Percentiles rank a stretch among this genome's conserved stretches.
Evolutionary conservation across 805 yeast species (phyloP).

Genomic region (Cyberlindnera japonica): DNA sequence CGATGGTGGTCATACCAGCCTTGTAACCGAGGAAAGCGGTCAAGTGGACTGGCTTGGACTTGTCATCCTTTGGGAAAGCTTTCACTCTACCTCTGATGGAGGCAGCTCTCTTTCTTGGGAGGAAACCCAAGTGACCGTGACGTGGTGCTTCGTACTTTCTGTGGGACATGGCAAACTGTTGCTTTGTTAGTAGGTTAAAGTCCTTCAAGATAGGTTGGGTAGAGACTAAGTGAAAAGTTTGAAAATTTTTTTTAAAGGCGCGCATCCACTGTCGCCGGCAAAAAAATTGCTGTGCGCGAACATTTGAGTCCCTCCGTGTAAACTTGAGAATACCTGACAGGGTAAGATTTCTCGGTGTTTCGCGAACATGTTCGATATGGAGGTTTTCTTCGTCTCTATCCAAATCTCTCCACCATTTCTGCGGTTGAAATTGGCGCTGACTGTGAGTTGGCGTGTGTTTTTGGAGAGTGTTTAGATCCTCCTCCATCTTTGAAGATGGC

Average conservation of each 20-base stretch:
- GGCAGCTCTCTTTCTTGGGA: slow-evolving; percentile 99
- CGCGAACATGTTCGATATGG: neutral
- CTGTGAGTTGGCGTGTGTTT: too few species aligned
- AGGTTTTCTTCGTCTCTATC: too few species aligned
- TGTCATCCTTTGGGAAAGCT: slow-evolving; percentile 99
- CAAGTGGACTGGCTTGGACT: slow-evolving; percentile 95
- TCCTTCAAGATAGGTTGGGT: neutral
- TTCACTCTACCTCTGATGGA: slow-evolving; percentile 98
- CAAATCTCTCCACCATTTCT: too few species aligned
- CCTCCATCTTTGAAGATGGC: too few species aligned
- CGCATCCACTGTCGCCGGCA: too few species aligned
- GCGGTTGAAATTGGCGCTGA: too few species aligned
- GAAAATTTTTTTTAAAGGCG: slow-evolving; percentile 11
- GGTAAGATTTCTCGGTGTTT: neutral
- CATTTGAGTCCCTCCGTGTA: slow-evolving; percentile 2
- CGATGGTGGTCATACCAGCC: slow-evolving; percentile 99
- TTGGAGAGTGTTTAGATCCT: too few species aligned
- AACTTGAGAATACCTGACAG: neutral
- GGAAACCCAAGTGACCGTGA: slow-evolving; percentile 99
- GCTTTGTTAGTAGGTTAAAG: slow-evolving; percentile 21
- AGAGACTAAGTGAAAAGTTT: slow-evolving; percentile 17
- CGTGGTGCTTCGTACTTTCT: slow-evolving; percentile 99
- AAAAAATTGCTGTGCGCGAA: too few species aligned
- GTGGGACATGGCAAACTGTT: slow-evolving; percentile 78
- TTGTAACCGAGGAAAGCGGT: slow-evolving; percentile 99